These are phyloP conservation scores for Vitis hybrid DNA, from an alignment of 177 flowering plant genomes.

Conservation along the genomic window DNA sequence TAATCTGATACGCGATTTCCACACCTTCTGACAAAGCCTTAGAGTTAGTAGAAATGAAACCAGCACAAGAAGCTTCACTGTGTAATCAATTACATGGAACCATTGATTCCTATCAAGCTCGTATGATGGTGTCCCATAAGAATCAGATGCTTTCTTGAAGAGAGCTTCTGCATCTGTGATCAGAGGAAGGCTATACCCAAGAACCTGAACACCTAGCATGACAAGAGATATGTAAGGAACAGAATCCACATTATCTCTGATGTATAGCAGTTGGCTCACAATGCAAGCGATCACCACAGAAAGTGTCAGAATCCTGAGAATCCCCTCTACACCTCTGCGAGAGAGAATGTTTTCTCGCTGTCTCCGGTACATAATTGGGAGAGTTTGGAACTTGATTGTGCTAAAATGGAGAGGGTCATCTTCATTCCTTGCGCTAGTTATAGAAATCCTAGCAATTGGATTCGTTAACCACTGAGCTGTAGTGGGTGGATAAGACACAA, in stretches of 20 bases:
- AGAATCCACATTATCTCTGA: slow-evolving; percentile 45
- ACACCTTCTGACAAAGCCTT: slow-evolving; percentile 82
- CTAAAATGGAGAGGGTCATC: slow-evolving; percentile 74
- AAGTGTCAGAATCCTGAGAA: slow-evolving; percentile 69
- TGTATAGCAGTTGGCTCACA: slow-evolving; percentile 60
- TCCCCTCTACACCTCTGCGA: slow-evolving; percentile 65
- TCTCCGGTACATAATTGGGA: slow-evolving; percentile 66
- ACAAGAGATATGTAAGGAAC: slow-evolving; percentile 77
- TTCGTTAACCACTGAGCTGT: slow-evolving; percentile 66
- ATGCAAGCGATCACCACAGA: slow-evolving; percentile 63
- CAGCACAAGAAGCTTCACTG: slow-evolving; percentile 70
- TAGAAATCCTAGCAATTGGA: slow-evolving; percentile 70
- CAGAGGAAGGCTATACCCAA: slow-evolving; percentile 81
- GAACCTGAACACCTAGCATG: slow-evolving; percentile 82
- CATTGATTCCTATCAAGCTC: slow-evolving; percentile 48
- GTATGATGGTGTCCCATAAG: slow-evolving; percentile 40
- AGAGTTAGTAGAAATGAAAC: slow-evolving; percentile 61
- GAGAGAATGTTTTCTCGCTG: slow-evolving; percentile 79
- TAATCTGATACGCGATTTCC: slow-evolving; percentile 74
- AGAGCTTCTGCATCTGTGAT: slow-evolving; percentile 78
- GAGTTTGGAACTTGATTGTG: slow-evolving; percentile 52
- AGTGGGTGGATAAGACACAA: slow-evolving; percentile 77
- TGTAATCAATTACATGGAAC: slow-evolving; percentile 51
- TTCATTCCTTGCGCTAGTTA: slow-evolving; percentile 67
- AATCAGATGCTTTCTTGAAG: slow-evolving; percentile 43